Percentiles rank a stretch among this genome's conserved stretches.
These are phyloP conservation scores for Penicillium angulare DNA, from an alignment of 495 filamentous ascomycete genomes.

Conservation along the genomic window DNA sequence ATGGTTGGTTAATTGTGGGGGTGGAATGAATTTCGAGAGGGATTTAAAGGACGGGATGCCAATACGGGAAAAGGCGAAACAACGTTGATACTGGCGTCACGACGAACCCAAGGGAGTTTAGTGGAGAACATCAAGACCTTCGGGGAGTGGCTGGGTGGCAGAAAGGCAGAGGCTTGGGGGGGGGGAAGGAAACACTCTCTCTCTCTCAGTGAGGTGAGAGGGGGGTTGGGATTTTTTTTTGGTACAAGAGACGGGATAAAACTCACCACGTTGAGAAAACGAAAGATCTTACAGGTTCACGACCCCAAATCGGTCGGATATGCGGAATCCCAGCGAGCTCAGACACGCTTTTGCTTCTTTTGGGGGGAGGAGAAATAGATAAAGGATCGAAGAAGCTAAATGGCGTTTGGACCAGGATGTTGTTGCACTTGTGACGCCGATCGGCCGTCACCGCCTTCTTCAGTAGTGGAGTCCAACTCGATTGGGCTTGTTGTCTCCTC, in stretches of 20 bases:
- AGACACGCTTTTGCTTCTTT: neutral
- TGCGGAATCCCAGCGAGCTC: conserved; percentile 12
- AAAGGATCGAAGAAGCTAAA: conserved; percentile 14
- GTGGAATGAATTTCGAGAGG: neutral
- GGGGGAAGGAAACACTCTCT: conserved; percentile 4
- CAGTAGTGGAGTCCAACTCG: neutral
- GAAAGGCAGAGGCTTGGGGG: neutral
- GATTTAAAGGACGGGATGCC: conserved; percentile 7
- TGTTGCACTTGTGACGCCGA: conserved; percentile 18
- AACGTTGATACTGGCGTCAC: conserved; percentile 16
- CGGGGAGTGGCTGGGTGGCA: too few species aligned
- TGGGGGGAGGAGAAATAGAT: conserved; percentile 3
- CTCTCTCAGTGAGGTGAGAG: too few species aligned
- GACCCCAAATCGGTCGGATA: conserved; percentile 17
- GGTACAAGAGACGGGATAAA: neutral
- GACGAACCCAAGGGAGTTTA: conserved; percentile 19
- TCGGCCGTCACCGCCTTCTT: conserved; percentile 27
- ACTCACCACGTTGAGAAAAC: conserved; percentile 31
- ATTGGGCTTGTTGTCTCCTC: neutral
- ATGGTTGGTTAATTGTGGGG: conserved; percentile 6
- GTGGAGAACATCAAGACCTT: too few species aligned
- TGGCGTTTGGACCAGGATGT: too few species aligned
- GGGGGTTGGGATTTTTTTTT: too few species aligned
- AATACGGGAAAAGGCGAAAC: conserved; percentile 2
- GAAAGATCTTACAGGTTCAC: conserved; percentile 38